Percentiles rank a stretch among this genome's conserved stretches.
Conservation (phyloP, 345 rosid species). For the Physaria fendleri region DNA sequence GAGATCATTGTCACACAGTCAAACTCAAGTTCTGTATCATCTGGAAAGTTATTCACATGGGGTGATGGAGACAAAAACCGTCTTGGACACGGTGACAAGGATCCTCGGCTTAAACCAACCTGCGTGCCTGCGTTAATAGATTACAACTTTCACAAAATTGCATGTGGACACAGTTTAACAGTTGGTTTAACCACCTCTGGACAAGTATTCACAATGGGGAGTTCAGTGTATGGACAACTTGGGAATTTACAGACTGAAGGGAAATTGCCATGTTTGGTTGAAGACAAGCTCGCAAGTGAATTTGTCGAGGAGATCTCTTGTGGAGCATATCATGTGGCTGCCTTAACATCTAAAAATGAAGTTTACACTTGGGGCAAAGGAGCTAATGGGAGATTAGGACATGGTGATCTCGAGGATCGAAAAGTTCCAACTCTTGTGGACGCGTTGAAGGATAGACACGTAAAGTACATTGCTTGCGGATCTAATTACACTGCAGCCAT, state of each 20-base stretch:
- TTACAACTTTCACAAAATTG: slow-evolving; percentile 72
- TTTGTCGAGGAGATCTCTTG: slow-evolving; percentile 79
- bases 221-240: slow-evolving; percentile 92
- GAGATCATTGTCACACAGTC: slow-evolving; percentile 89
- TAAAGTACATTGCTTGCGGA: slow-evolving; percentile 86
- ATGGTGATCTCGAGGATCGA: slow-evolving; percentile 89
- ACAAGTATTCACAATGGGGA: slow-evolving; percentile 87
- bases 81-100: slow-evolving; percentile 96
- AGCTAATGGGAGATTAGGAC: slow-evolving; percentile 96
- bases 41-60: slow-evolving; percentile 94
- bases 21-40: slow-evolving; percentile 55
- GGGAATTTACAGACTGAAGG: slow-evolving; percentile 81
- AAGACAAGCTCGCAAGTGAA: slow-evolving; percentile 69
- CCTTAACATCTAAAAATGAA: slow-evolving; percentile 71
- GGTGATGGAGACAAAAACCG: slow-evolving; percentile 97
- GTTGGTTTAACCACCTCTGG: slow-evolving; percentile 86
- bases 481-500: slow-evolving; percentile 82
- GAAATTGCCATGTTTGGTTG: slow-evolving; percentile 66
- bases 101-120: slow-evolving; percentile 82
- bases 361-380: slow-evolving; percentile 99
- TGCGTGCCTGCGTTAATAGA: slow-evolving; percentile 90
- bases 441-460: slow-evolving; percentile 83
- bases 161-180: slow-evolving; percentile 94
- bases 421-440: slow-evolving; percentile 79
- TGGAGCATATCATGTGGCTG: slow-evolving; percentile 88